Percentiles rank a stretch among this genome's conserved stretches.
These are phyloP conservation scores for Bretschneidera sinensis DNA, from an alignment of 345 rosid species.

Conservation along the genomic window DNA sequence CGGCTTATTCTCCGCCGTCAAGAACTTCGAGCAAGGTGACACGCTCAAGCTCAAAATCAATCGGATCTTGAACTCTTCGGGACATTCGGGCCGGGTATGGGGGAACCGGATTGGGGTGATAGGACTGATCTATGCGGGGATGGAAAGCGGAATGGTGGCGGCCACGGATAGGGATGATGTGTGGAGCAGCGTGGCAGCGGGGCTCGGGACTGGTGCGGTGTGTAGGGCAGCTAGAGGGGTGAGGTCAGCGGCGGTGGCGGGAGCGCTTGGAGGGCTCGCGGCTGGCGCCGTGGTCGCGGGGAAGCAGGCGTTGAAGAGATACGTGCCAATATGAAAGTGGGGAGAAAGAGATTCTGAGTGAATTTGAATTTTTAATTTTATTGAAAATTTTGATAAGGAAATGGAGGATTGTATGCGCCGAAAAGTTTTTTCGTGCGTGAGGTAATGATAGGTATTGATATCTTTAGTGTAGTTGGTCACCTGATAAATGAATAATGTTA, in stretches of 20 bases:
- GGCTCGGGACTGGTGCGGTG: constrained; percentile 84
- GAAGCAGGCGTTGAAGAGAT: constrained; percentile 72
- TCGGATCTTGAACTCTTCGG: constrained; percentile 71
- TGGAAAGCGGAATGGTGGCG: constrained; percentile 73
- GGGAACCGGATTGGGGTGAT: constrained; percentile 76
- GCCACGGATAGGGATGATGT: constrained; percentile 67
- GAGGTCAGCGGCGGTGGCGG: constrained; percentile 95
- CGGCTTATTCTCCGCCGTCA: constrained; percentile 52
- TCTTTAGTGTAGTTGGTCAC: background rate
- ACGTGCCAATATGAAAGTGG: constrained; percentile 58
- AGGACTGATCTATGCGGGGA: constrained; percentile 71
- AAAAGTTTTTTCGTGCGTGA: too few relatives aligned
- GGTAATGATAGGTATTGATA: background rate
- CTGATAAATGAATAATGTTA: constrained; percentile 13
- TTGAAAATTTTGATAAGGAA: constrained; percentile 22
- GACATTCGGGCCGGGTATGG: constrained; percentile 72
- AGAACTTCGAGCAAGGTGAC: constrained; percentile 69
- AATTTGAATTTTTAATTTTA: constrained; percentile 8
- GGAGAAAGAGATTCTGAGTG: constrained; percentile 13
- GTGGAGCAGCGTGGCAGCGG: constrained; percentile 91
- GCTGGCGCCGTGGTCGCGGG: constrained; percentile 81
- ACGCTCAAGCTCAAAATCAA: constrained; percentile 77
- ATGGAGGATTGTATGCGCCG: background rate
- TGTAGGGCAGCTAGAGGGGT: constrained; percentile 86
- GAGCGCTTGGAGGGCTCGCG: constrained; percentile 80